Base-by-base conservation (phyloP, 345 rosid genomes). In the Salix exigua region DNA sequence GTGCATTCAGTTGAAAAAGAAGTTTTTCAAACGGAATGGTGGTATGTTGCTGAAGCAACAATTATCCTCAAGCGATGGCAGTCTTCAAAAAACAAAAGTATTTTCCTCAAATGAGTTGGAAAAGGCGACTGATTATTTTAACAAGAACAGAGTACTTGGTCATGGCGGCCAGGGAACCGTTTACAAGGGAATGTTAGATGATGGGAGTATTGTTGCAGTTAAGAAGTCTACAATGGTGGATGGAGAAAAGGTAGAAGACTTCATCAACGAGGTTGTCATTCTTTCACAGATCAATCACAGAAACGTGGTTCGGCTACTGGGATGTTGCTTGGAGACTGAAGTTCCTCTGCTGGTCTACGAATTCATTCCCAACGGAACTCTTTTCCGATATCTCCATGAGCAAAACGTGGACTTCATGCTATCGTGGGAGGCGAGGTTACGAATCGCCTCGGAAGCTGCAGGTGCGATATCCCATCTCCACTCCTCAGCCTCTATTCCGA, bases 401-500 rank as follows among this genome's bases (percentile, higher is more conserved):
- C 37, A 71, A 63, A 51, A 30, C 6, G 66, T 70, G 30, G 75
- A 69, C 11, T 65, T 30, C 7, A 17, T 31, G 1, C 14, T 80
- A 14, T 18, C 83, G 5, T 79, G 73, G 70, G 76, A 80, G 7
- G 8, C 58, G 60, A 76, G 83, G 7, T 25, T 80, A 33, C n/a
- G 69, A 9, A 72, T 80, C 17, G 79, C 83, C 7, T 66, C 73
- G 9, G 76, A 75, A 75, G 75, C 76, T 33, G 76, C 73, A 13
- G 63, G 73, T n/a, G 76, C 79, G 31, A n/a, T 80, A 35, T 46
- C 76, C 8, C 70, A 79, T 11, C 60, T 79, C 23, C 83, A 80
- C 25, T 75, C 73, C 11, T 46, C 79, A 3, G 83, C 76, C 19
- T 64, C 79, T 17, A 33, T 42, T 1, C 82, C 78, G 0, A 53